These are phyloP conservation scores for Cetraspora pellucida DNA, from an alignment of 192 early-diverging fungal species.

Conservation along the genomic window DNA sequence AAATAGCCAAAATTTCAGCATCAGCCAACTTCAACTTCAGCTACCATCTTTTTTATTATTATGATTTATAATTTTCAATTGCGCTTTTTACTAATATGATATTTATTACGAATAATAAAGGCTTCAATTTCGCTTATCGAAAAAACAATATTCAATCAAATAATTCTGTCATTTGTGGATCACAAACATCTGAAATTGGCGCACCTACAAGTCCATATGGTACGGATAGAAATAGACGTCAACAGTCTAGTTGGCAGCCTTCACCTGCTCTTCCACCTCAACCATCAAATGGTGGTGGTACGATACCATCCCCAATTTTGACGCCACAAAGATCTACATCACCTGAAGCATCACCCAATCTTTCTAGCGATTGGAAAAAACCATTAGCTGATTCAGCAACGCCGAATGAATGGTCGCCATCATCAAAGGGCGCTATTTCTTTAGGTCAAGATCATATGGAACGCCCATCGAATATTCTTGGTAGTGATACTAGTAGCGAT, in stretches of 20 bases:
- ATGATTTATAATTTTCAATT: not conserved
- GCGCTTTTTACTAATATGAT: not conserved
- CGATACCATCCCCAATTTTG: constrained; percentile 3
- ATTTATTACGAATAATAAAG: constrained; percentile 18
- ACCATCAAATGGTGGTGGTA: not conserved
- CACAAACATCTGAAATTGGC: not conserved
- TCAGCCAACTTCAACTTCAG: too few species aligned
- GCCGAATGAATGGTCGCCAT: not conserved
- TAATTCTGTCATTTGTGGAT: not conserved
- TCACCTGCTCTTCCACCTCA: constrained; percentile 21
- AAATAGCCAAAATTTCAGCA: too few species aligned
- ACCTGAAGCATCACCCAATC: not conserved
- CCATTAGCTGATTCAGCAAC: not conserved
- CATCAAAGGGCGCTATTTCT: not conserved
- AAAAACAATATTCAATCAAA: constrained; percentile 36
- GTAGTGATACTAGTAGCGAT: not conserved
- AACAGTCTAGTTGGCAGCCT: not conserved
- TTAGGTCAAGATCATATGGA: not conserved
- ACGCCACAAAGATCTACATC: constrained; percentile 12
- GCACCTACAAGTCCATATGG: not conserved
- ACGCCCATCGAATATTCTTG: not conserved
- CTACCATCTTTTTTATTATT: too few species aligned
- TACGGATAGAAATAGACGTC: not conserved
- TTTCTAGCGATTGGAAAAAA: constrained; percentile 8
- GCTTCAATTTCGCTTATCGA: constrained; percentile 63